Percentiles rank a stretch among this genome's conserved stretches.
These are phyloP conservation scores for Aspergillus sergii DNA, from an alignment of 2,329 filamentous ascomycete genomes.

Conservation along the genomic window DNA sequence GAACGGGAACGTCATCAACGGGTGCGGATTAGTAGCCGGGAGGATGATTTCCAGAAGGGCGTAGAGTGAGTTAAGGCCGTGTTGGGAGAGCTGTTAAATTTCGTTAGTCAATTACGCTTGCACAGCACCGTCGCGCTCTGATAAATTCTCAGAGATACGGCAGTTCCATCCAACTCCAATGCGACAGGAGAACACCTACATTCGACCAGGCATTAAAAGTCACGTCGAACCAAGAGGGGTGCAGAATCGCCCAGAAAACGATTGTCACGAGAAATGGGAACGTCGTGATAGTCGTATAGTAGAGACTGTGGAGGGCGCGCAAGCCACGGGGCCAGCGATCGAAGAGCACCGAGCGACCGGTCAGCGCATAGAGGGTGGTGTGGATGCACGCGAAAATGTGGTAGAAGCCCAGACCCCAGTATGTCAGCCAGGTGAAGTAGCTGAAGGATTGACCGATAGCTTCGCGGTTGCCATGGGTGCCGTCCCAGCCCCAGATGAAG, in stretches of 20 bases:
- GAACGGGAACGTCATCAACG: constrained; percentile 68
- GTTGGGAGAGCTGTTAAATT: constrained; percentile 63
- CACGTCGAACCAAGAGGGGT: constrained; percentile 54
- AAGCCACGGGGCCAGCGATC: constrained; percentile 62
- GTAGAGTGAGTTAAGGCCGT: constrained; percentile 73
- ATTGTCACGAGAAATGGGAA: constrained; percentile 71
- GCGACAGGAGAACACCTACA: constrained; percentile 31
- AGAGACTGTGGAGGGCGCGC: constrained; percentile 66
- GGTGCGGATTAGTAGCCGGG: constrained; percentile 64
- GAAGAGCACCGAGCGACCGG: constrained; percentile 57
- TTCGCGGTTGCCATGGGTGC: constrained; percentile 54
- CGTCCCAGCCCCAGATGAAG: constrained; percentile 68
- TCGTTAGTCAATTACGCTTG: neutral
- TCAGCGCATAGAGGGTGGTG: constrained; percentile 66
- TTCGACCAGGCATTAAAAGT: constrained; percentile 59
- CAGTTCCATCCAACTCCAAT: neutral
- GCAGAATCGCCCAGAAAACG: constrained; percentile 70
- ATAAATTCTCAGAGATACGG: neutral
- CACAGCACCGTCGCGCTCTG: neutral
- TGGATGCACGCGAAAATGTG: constrained; percentile 68
- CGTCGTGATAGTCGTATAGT: constrained; percentile 64
- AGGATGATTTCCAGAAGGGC: constrained; percentile 75
- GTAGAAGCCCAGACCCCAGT: constrained; percentile 83
- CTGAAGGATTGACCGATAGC: constrained; percentile 65
- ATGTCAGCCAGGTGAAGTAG: constrained; percentile 81